Evolutionary conservation across 192 early-diverging fungal genomes (phyloP).

Genomic region (Podila minutissima): DNA sequence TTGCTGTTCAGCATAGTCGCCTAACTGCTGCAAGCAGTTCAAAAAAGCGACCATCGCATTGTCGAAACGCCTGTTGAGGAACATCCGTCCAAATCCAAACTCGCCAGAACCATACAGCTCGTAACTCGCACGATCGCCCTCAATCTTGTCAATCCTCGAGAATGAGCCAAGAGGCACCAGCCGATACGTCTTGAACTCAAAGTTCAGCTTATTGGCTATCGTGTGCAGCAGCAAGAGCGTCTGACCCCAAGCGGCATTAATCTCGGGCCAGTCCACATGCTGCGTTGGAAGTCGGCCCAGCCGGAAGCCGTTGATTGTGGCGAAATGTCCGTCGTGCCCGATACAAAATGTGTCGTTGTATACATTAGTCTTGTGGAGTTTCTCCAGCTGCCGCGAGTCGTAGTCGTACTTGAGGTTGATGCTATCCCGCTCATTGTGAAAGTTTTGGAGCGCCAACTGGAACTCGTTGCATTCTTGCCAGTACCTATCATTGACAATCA

Average conservation of each 20-base stretch:
- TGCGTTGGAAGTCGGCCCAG: conserved; percentile 82
- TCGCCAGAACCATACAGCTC: conserved; percentile 94
- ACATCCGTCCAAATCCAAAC: conserved; percentile 76
- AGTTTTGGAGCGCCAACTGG: conserved; percentile 66
- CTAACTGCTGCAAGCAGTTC: conserved; percentile 89
- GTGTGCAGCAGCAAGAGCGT: conserved; percentile 87
- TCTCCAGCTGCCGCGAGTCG: conserved; percentile 79
- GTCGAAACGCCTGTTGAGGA: conserved; percentile 89
- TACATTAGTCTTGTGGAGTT: conserved; percentile 91
- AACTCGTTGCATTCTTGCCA: conserved; percentile 85
- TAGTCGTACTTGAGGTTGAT: conserved; percentile 83
- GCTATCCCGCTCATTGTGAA: conserved; percentile 82
- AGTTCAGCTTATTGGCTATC: conserved; percentile 83
- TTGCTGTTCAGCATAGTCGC: conserved; percentile 79
- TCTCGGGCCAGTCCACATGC: conserved; percentile 94
- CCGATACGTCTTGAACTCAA: conserved; percentile 84
- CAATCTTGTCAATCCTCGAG: conserved; percentile 88
- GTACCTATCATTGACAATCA: conserved; percentile 31
- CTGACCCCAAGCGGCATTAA: conserved; percentile 97
- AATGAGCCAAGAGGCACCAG: conserved; percentile 93
- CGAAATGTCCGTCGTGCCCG: conserved; percentile 84
- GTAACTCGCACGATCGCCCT: conserved; percentile 74
- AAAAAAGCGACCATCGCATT: conserved; percentile 89
- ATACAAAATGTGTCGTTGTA: conserved; percentile 97
- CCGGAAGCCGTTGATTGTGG: conserved; percentile 94